Evolutionary conservation across 352 stramenopile species (phyloP), one percentile per base, ranked within the genome.

Genomic region (Phytophthora capsici): DNA sequence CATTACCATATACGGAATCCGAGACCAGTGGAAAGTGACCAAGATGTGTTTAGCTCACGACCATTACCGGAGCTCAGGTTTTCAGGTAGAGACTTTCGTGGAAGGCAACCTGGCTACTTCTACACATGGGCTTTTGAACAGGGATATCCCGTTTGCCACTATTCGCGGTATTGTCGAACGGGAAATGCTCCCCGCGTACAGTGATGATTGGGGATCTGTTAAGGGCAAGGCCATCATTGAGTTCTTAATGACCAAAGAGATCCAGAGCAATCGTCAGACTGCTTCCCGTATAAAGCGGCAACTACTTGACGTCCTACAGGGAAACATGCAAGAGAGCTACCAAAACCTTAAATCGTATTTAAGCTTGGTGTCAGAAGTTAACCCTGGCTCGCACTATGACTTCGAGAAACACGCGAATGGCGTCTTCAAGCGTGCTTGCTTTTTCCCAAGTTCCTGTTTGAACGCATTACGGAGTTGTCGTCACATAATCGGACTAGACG

Each of bases 401-500:
- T 40, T 40, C 14, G 34, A 40, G 7, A 40, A 40, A 9, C 34
- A 40, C 34, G 5, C 4, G 4, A 40, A 40, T 40, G 34, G 16
- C 7, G 34, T 40, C 10, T 40, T 40, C 14, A 40, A 40, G 34
- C 34, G 16, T 16, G 4, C 34, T 8, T 13, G 34, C 34, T 28
- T 28, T 6, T 28, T 28, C 34, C 34, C 10, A 40, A 40, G 34
- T 40, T 40, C 4, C 4, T 40, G 34, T 8, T 8, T 40, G 7
- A 40, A 40, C 7, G 34, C 34, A 17, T 4, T 40, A 40, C 34
- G 14, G 34, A n/a, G 34, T 4, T 40, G 34, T 40, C 34, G 34
- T 3, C 54, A 53, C 17, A 38, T 62, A 1, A 62, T 53, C 6
- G 30, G 41, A 8, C 6, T 62, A 2, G 43, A 53, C 25, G 43